Percentiles rank a stretch among this genome's conserved stretches.
phyloP scores from a whole-genome alignment of 495 filamentous ascomycete genomes.

The Trichoderma erinaceum region DNA sequence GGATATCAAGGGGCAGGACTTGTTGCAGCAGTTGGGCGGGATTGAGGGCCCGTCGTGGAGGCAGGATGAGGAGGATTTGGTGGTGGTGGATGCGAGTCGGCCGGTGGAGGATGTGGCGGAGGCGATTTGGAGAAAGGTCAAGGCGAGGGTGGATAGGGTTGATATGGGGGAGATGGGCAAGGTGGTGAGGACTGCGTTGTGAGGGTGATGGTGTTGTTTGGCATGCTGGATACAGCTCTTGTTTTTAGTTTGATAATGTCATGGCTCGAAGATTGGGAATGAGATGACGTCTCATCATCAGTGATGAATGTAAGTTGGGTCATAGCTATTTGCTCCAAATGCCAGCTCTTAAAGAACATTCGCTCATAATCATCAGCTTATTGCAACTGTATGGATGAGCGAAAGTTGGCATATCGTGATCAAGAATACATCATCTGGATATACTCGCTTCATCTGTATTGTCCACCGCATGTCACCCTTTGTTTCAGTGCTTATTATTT shows the following conservation, averaged over 20 bases:
- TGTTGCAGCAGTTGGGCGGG: conserved; percentile 27
- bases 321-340: too few species aligned
- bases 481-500: too few species aligned
- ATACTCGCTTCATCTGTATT: too few species aligned
- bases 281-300: too few species aligned
- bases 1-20: conserved; percentile 18
- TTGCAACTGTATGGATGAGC: too few species aligned
- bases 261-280: neutral
- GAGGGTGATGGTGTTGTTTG: conserved; percentile 5
- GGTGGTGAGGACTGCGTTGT: conserved; percentile 37
- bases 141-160: conserved; percentile 39
- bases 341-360: too few species aligned
- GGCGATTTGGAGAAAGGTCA: conserved; percentile 45
- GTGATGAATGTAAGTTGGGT: too few species aligned
- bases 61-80: conserved; percentile 46
- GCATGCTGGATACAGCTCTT: neutral
- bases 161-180: conserved; percentile 41
- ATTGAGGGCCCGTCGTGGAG: neutral
- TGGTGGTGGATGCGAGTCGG: conserved; percentile 48
- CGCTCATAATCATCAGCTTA: too few species aligned
- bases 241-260: neutral
- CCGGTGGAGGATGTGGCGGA: conserved; percentile 46
- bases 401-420: too few species aligned
- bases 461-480: too few species aligned
- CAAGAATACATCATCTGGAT: too few species aligned